Base-by-base conservation (phyloP, 768 basidiomycete genomes). In the Lactarius quietus region DNA sequence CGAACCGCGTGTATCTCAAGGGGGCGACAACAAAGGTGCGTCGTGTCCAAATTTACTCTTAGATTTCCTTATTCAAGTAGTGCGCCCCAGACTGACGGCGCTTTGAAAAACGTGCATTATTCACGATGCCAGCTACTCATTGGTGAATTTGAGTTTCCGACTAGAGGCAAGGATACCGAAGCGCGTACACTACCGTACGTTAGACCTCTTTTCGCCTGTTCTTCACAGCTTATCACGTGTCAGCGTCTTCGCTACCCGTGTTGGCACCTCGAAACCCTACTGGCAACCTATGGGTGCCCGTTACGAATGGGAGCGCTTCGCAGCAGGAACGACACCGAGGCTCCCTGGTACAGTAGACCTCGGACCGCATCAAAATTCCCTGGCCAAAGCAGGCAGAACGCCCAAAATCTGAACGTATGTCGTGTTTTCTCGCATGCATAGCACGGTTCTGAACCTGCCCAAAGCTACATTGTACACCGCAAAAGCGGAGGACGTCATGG, bases 101-200 rank as follows among this genome's bases (percentile, higher is more conserved):
- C 38, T 3, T 52, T 62, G 8, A 52, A 38, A 54, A 66, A 61
- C 39, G 66, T 70, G 14, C 88, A 90, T 73, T 94, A 94, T 72
- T 89, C 91, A 1, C 81, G 84, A 70, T 91, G 90, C 73, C 92
- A 93, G 72, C 81, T 94, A 29, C 90, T 84, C 72, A 74, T 93
- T 59, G 89, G 89, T 18, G 81, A 87, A 66, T 83, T 81, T 71
- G 83, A 85, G 68, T 81, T 87, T 66, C 83, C 85, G 35, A 75
- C 82, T n/a, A 73, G 68, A 56, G 71, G 62, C 35, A 69, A 68
- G n/a, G 62, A 60, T 3, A 55, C 67, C 7, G 72, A 75, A 59
- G 65, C 74, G 10, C 61, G 68, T 43, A 67, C 69, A 29, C 66
- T 71, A 39, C 74, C 74, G 75, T 76, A 68, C 52, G 76, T 72